A percentile compares a stretch with the other conserved stretches of the same genome.
These are phyloP conservation scores for Eucalyptus curtisii DNA, from an alignment of 345 rosid genomes.

Conservation along the genomic window DNA sequence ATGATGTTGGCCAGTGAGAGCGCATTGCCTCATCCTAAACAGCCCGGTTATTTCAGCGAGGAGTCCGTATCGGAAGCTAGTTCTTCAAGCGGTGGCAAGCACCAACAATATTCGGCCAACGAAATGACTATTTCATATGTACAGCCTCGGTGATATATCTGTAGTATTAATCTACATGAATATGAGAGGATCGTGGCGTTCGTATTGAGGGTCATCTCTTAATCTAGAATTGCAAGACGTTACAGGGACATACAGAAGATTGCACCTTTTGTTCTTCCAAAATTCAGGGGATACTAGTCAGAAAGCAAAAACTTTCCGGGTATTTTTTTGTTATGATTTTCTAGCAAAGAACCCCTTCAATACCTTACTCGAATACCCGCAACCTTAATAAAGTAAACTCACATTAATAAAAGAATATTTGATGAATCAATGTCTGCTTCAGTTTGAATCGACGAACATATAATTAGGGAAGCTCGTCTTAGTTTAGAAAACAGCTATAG, in stretches of 20 bases:
- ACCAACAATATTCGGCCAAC: background rate
- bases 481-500: background rate
- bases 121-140: background rate
- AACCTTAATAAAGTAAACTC: accelerated
- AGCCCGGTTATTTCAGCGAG: background rate
- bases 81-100: background rate
- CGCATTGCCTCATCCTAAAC: background rate
- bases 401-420: too few relatives aligned
- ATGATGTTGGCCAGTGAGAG: background rate
- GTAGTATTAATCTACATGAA: background rate
- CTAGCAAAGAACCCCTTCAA: background rate
- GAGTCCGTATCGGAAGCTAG: background rate
- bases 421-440: background rate
- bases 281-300: background rate
- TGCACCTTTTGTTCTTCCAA: background rate
- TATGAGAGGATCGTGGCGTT: background rate
- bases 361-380: accelerated
- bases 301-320: accelerated
- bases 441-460: background rate
- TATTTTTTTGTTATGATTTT: background rate
- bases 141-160: background rate
- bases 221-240: background rate
- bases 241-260: background rate
- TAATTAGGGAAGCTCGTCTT: background rate
- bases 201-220: background rate